These are phyloP conservation scores for Vigna unguiculata DNA, from an alignment of 306 rosid genomes.

Conservation along the genomic window DNA sequence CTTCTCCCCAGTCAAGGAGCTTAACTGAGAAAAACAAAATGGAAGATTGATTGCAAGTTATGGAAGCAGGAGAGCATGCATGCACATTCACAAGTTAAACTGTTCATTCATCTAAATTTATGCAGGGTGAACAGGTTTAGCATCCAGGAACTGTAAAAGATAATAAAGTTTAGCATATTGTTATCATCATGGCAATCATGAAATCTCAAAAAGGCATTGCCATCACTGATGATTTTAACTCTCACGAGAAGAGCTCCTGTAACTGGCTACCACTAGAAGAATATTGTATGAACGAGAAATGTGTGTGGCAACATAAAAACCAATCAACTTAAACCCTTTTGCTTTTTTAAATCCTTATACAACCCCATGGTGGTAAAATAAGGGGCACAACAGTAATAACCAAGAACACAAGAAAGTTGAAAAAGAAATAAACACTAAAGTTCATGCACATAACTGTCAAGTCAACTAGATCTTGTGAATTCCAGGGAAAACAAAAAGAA, in stretches of 20 bases:
- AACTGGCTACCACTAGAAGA: slow-evolving; percentile 30
- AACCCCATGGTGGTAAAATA: slow-evolving; percentile 41
- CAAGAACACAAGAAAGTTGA: slow-evolving; percentile 57
- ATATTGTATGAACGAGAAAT: slow-evolving; percentile 33
- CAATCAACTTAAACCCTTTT: slow-evolving; percentile 21
- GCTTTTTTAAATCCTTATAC: slow-evolving; percentile 32
- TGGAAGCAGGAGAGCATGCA: slow-evolving; percentile 35
- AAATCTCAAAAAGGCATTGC: neutral
- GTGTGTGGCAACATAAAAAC: slow-evolving; percentile 47
- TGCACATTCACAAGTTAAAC: neutral
- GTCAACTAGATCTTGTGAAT: slow-evolving; percentile 82
- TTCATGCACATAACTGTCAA: slow-evolving; percentile 69
- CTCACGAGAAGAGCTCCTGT: slow-evolving; percentile 32
- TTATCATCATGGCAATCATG: slow-evolving; percentile 8
- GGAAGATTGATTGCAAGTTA: slow-evolving; percentile 32
- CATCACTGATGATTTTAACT: slow-evolving; percentile 32
- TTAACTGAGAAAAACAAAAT: slow-evolving; percentile 69
- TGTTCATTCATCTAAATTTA: slow-evolving; percentile 34
- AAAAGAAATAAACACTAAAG: slow-evolving; percentile 53
- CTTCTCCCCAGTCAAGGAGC: slow-evolving; percentile 99
- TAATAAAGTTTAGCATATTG: slow-evolving; percentile 17
- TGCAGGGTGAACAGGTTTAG: slow-evolving; percentile 18
- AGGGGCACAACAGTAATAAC: slow-evolving; percentile 49
- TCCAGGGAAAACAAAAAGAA: slow-evolving; percentile 13
- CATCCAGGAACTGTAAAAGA: slow-evolving; percentile 18